These are phyloP conservation scores for Colletotrichum sp. DNA, from an alignment of 2,329 filamentous ascomycete species.

Conservation along the genomic window DNA sequence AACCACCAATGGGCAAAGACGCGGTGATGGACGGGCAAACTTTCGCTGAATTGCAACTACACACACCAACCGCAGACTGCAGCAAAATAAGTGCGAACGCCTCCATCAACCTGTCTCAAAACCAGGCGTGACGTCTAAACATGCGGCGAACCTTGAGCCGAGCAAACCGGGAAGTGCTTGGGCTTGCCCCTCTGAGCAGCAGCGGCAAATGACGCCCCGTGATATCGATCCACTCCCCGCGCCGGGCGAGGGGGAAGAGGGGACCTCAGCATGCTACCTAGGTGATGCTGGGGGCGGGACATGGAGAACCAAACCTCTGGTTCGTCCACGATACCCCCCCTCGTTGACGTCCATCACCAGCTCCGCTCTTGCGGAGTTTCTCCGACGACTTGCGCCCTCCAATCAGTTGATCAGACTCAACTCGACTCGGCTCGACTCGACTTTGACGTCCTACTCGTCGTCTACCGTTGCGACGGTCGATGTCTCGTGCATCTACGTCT, in stretches of 20 bases:
- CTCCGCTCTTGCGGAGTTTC: slow-evolving; percentile 16
- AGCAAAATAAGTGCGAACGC: background rate
- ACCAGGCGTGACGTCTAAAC: background rate
- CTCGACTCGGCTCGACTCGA: background rate
- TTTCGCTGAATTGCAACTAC: slow-evolving; percentile 18
- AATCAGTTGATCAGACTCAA: background rate
- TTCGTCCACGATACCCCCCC: background rate
- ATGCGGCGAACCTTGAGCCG: background rate
- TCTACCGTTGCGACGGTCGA: background rate
- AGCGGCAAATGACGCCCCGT: background rate
- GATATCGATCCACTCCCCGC: background rate
- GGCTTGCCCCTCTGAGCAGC: background rate
- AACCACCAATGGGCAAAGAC: background rate
- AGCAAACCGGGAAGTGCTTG: slow-evolving; percentile 4
- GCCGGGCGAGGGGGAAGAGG: background rate
- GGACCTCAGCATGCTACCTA: background rate
- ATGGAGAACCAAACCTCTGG: background rate
- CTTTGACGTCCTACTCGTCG: background rate
- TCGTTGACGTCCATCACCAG: background rate
- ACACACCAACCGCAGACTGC: background rate
- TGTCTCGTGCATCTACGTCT: background rate
- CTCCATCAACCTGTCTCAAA: background rate
- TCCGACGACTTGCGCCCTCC: background rate
- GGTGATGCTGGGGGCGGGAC: background rate
- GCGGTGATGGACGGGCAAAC: slow-evolving; percentile 1